Conservation (phyloP, 345 rosid species). For the Mercurialis annua region DNA sequence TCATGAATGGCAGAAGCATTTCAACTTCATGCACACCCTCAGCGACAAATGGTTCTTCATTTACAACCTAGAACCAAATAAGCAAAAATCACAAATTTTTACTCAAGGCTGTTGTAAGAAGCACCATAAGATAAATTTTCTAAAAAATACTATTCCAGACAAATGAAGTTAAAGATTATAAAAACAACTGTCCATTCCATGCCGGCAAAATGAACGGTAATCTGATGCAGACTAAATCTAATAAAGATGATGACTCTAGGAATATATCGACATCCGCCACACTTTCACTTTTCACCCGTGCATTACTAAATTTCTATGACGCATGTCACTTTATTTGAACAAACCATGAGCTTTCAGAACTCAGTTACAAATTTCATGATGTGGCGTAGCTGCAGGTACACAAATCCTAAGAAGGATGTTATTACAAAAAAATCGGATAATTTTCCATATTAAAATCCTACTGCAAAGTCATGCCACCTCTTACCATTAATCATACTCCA, state of each 20-base stretch:
- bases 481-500: not conserved
- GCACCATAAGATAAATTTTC: not conserved
- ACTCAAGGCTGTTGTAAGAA: not conserved
- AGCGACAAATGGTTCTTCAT: conserved; percentile 49
- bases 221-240: not conserved
- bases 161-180: not conserved
- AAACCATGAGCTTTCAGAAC: not conserved
- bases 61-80: conserved; percentile 40
- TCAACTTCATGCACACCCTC: conserved; percentile 72
- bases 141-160: not conserved
- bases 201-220: not conserved
- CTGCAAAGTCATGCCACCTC: not conserved
- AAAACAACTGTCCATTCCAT: not conserved
- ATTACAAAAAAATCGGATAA: not conserved
- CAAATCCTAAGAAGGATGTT: not conserved
- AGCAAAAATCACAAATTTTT: conserved; percentile 7
- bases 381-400: not conserved
- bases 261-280: not conserved
- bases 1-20: conserved; percentile 67
- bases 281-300: no score
- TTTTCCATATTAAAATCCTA: conserved; percentile 3
- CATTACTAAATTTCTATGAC: no score
- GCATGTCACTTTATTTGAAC: not conserved
- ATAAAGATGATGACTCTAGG: not conserved
- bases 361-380: not conserved